Evolutionary conservation across 768 basidiomycete species (phyloP).

Genomic region (Auricularia heimuer): DNA sequence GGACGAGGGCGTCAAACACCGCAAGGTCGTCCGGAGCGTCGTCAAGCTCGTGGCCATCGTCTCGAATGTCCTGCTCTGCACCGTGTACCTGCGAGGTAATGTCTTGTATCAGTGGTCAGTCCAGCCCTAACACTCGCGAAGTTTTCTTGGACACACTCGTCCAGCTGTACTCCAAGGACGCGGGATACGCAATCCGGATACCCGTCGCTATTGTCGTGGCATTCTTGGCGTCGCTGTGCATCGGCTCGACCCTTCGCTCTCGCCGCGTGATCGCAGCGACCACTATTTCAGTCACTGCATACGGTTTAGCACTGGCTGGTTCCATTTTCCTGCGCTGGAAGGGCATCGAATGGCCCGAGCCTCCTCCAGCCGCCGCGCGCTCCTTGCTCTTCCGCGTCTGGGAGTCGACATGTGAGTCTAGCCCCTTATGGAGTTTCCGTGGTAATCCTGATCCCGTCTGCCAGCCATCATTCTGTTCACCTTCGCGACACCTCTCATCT

Average conservation of each 20-base stretch:
- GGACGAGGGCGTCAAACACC: slow-evolving; percentile 38
- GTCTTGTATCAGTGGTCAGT: too few species aligned
- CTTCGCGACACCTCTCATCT: slow-evolving; percentile 3
- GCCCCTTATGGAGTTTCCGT: not conserved
- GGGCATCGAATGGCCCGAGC: not conserved
- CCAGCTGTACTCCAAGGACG: not conserved
- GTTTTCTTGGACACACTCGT: slow-evolving; percentile 25
- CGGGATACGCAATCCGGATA: slow-evolving; percentile 19
- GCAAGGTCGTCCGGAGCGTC: slow-evolving; percentile 33
- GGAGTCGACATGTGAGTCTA: not conserved
- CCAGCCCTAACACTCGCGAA: slow-evolving; percentile 27
- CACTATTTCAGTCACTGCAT: not conserved
- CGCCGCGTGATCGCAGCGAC: slow-evolving; percentile 11
- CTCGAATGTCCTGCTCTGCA: slow-evolving; percentile 42
- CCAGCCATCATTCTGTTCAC: not conserved
- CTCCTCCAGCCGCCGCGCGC: not conserved
- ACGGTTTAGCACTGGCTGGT: not conserved
- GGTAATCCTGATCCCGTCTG: not conserved
- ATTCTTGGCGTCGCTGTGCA: slow-evolving; percentile 38
- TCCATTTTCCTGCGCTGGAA: not conserved
- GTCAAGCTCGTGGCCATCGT: slow-evolving; percentile 36
- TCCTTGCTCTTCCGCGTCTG: not conserved
- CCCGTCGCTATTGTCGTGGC: slow-evolving; percentile 33
- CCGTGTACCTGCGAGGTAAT: slow-evolving; percentile 56
- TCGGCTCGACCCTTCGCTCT: slow-evolving; percentile 44